Evolutionary conservation across 352 stramenopile genomes (phyloP).

Genomic region (Phytophthora pisi): DNA sequence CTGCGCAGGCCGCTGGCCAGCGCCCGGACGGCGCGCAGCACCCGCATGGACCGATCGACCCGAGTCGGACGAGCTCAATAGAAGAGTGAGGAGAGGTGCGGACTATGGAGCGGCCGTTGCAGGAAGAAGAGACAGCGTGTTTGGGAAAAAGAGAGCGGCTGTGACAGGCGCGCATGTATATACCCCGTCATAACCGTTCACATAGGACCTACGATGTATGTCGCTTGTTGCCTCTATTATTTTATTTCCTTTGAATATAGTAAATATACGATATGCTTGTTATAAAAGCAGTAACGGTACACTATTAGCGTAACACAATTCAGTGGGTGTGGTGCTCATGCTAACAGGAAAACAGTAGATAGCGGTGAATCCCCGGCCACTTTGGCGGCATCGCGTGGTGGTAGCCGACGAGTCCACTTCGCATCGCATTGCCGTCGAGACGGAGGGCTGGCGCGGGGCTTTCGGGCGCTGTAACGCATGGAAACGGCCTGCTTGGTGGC

Average conservation of each 20-base stretch:
- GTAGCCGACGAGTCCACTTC: no score
- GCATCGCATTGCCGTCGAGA: not conserved
- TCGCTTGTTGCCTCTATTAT: no score
- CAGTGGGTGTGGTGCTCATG: not conserved
- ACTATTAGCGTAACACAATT: not conserved
- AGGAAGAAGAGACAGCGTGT: conserved; percentile 19
- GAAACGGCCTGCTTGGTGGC: conserved; percentile 27
- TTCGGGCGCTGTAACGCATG: conserved; percentile 11
- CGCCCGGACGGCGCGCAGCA: conserved; percentile 31
- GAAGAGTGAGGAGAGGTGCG: conserved; percentile 25
- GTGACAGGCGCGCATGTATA: not conserved
- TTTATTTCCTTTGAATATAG: not conserved
- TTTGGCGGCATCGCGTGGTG: not conserved
- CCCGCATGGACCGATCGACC: conserved; percentile 16
- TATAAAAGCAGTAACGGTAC: no score
- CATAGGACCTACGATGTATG: no score
- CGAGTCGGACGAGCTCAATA: conserved; percentile 4
- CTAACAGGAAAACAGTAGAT: not conserved
- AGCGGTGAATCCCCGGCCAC: not conserved
- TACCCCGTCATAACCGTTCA: not conserved
- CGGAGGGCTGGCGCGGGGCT: not conserved
- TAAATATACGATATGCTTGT: not conserved
- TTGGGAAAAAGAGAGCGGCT: not conserved
- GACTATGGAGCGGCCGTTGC: conserved; percentile 21
- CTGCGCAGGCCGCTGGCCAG: conserved; percentile 30